Base-by-base conservation (phyloP, 2,329 filamentous ascomycete genomes). In the Penicillium sumatraense region DNA sequence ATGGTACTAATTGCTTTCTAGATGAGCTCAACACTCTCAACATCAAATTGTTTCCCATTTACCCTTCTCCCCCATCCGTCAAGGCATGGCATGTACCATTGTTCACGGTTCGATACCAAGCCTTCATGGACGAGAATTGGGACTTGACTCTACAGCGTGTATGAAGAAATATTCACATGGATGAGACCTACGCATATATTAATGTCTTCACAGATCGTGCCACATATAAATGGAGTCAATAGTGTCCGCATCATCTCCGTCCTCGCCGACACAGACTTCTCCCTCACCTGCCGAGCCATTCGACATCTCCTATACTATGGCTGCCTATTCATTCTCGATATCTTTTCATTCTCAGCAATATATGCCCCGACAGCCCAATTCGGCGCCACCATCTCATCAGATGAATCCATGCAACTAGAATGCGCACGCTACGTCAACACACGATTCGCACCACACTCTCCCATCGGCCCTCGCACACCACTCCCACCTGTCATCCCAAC, bases 21-120 rank as follows among this genome's bases (percentile, higher is more conserved):
- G 92, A 96, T 73, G 91, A 96, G 63, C 87, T 91, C 57, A 97
- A 96, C 72, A 96, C 91, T 0, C 87, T 97, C 74, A 96, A 97
- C 75, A 90, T 97, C 83, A 97, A 97, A 76, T 85, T 97, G 47
- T 97, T 97, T 72, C 92, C 91, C 0, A 87, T 90, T 44, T 89
- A 93, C 66, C 81, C 86, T 1, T 85, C 87, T 14, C 93, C 93
- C 2, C 87, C 91, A 0, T 82, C 86, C 3, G 88, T 98, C 52
- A 87, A 89, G 66, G 86, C 89, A 44, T 96, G 91, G 88, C 91
- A 98, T 68, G 95, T 99, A 2, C 95, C 95, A 3, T 85, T 99
- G 20, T 81, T 86, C 53, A 87, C 86, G 5, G 83, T 87, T 35
- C 75, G 77, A 26, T 80, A 81, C 40, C 76, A 81, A 52, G 72